phyloP scores from a whole-genome alignment of 257 asterid species.

The Solanum pinnatisectum region DNA sequence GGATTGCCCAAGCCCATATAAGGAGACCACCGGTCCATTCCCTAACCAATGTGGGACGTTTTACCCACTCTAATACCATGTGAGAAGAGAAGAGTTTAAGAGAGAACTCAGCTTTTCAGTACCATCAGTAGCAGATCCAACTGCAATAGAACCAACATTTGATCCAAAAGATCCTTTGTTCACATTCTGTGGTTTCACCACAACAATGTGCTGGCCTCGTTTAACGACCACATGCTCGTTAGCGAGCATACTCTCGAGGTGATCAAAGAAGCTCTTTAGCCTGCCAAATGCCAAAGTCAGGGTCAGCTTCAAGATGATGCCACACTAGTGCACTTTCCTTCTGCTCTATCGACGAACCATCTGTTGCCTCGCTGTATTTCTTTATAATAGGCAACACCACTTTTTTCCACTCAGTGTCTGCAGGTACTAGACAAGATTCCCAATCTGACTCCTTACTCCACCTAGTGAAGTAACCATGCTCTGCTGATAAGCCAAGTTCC shows the following conservation, averaged over 20 bases:
- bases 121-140: no score
- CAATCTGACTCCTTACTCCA: conserved; percentile 53
- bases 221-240: conserved; percentile 74
- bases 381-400: conserved; percentile 69
- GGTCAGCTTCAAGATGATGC: conserved; percentile 92
- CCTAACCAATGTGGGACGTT: no score
- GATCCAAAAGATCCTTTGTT: no score
- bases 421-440: conserved; percentile 38
- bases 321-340: conserved; percentile 90
- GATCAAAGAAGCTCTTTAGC: conserved; percentile 85
- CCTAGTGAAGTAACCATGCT: conserved; percentile 72
- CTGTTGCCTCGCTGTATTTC: conserved; percentile 73
- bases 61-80: no score
- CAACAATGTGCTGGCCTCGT: conserved; percentile 79
- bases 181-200: conserved; percentile 71
- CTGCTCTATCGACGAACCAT: conserved; percentile 75
- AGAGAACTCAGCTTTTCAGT: no score
- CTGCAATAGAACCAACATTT: no score
- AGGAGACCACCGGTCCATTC: no score
- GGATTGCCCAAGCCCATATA: no score
- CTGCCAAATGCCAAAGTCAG: conserved; percentile 80
- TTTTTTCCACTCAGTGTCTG: conserved; percentile 58
- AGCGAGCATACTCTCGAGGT: conserved; percentile 76
- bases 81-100: no score
- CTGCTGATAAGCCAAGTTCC: conserved; percentile 69